Percentiles rank a stretch among this genome's conserved stretches.
Conservation (phyloP, 352 stramenopile genomes). For the Pythium phragmitis region DNA sequence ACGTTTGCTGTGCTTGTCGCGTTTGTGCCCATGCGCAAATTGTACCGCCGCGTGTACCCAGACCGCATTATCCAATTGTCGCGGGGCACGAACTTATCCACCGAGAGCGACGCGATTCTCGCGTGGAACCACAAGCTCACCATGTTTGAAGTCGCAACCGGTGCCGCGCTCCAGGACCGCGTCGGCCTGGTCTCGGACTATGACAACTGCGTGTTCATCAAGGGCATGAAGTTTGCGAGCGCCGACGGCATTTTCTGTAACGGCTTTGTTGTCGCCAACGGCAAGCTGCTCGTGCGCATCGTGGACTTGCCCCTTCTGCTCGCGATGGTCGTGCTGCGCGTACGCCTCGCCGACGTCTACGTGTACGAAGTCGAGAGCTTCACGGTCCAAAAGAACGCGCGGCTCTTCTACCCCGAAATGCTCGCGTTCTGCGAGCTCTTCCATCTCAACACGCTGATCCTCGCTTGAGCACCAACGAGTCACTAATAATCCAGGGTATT, state of each 20-base stretch:
- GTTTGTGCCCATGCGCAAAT: constrained; percentile 10
- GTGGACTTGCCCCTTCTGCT: constrained; percentile 21
- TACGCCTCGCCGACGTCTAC: constrained; percentile 39
- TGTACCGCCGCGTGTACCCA: constrained; percentile 9
- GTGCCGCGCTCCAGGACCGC: constrained; percentile 20
- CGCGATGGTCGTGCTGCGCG: constrained; percentile 18
- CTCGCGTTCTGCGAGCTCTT: constrained; percentile 30
- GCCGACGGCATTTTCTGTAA: constrained; percentile 31
- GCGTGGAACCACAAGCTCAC: constrained; percentile 16
- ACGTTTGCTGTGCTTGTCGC: constrained; percentile 20
- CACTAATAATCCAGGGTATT: not conserved
- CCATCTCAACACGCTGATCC: constrained; percentile 27
- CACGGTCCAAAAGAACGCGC: constrained; percentile 31
- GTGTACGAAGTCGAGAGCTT: constrained; percentile 10
- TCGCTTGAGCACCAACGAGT: not conserved
- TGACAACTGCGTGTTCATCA: constrained; percentile 28
- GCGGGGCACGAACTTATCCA: constrained; percentile 8
- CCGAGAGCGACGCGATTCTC: constrained; percentile 2
- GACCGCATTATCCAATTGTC: not conserved
- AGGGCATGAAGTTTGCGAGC: constrained; percentile 30
- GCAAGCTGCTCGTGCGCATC: constrained; percentile 25
- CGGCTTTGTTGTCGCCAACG: constrained; percentile 28
- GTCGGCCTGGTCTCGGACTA: constrained; percentile 23
- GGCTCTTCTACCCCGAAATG: constrained; percentile 40
- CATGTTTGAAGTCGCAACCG: constrained; percentile 25